Conservation (phyloP, 2,329 filamentous ascomycete species). For the Camillea tinctor region DNA sequence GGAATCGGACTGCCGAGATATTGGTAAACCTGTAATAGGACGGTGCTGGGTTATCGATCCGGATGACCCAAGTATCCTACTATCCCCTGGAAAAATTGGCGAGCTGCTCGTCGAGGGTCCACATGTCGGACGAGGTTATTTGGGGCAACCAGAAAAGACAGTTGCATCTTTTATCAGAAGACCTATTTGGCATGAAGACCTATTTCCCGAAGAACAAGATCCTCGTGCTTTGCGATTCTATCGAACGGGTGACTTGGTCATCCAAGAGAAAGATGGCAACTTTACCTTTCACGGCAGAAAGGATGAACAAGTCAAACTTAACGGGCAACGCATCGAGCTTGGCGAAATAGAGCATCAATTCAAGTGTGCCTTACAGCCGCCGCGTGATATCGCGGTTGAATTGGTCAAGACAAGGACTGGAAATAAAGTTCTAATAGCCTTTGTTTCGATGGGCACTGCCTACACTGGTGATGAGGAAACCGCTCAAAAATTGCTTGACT, state of each 20-base stretch:
- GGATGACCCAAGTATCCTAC: conserved; percentile 30
- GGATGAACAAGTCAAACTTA: conserved; percentile 48
- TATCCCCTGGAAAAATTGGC: conserved; percentile 34
- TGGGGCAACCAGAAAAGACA: conserved; percentile 37
- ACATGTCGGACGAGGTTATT: conserved; percentile 38
- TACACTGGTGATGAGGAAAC: not conserved
- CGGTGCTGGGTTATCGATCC: conserved; percentile 40
- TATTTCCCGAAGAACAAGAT: conserved; percentile 45
- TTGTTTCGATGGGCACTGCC: not conserved
- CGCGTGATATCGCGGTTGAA: not conserved
- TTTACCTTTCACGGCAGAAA: conserved; percentile 41
- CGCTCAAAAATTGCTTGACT: not conserved
- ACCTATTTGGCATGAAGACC: conserved; percentile 21
- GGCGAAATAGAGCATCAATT: conserved; percentile 41
- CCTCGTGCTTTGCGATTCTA: conserved; percentile 39
- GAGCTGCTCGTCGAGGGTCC: conserved; percentile 40
- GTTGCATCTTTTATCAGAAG: conserved; percentile 39
- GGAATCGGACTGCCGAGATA: not conserved
- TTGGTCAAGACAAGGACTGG: conserved; percentile 1
- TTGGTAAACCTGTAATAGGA: conserved; percentile 5
- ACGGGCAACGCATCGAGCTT: conserved; percentile 46
- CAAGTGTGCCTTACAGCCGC: not conserved
- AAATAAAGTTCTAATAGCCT: not conserved
- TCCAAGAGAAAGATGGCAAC: conserved; percentile 38
- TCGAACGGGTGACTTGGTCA: conserved; percentile 27